Base-by-base conservation (phyloP, 2,329 filamentous ascomycete species). In the Neofusicoccum ribis region DNA sequence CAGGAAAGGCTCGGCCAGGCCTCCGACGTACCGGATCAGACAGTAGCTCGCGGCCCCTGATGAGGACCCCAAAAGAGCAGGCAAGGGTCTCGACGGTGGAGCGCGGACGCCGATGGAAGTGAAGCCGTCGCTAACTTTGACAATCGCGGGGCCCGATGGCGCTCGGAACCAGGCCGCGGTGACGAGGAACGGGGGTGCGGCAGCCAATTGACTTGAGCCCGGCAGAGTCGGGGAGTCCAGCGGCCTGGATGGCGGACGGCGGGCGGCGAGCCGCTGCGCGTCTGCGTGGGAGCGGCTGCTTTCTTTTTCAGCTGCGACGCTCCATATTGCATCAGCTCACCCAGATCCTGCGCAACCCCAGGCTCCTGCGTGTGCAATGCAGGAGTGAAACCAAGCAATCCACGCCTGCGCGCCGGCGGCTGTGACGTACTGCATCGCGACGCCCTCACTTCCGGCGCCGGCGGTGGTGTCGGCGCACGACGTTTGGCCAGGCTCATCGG, bases 321-420 rank as follows among this genome's bases (percentile, higher is more conserved):
- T 27, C 15, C 56, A 34, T 15, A 2, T n/a, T 17, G 5, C 56
- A 46, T 60, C 56, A 39, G 56, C 43, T 47, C 23, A 60, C 41
- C 17, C 56, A n/a, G 34, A 60, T 47, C 43, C 56, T 60, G 56
- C 56, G 31, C 39, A 17, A 59, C 54, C 39, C 20, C 54, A 59
- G 54, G 23, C 27, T 23, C 54, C n/a, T 9, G 44, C 41, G 43
- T 15, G 56, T 31, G n/a, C 15, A 31, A 20, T 47, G 31, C 41
- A 47, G 23, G 39, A n/a, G 27, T 60, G 56, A 60, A 49, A 60
- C 56, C 41, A 43, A 60, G 56, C 56, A 47, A 60, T 39, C 37
- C 41, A 49, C 31, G 23, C 34, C 50, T 36, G 17, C n/a, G 15
- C n/a, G 17, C 31, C 37, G 52, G 11, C 27, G 27, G 56, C 43